phyloP scores from a whole-genome alignment of 1,284 basidiomycete genomes.

The Porogramme epimiltina region DNA sequence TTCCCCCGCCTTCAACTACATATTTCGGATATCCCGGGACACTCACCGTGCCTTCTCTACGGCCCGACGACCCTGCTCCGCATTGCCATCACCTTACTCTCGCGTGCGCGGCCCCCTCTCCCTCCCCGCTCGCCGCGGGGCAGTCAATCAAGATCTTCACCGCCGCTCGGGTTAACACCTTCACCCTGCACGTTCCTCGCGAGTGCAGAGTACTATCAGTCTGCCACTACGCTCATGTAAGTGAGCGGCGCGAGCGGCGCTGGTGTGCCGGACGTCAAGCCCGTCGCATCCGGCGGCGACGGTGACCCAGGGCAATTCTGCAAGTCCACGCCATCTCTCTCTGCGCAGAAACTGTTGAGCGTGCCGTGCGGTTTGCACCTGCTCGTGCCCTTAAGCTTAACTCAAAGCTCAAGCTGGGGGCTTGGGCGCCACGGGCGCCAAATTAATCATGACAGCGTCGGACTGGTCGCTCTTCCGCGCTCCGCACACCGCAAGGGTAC shows the following conservation, averaged over 20 bases:
- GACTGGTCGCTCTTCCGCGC: neutral
- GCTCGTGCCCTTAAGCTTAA: too few species aligned
- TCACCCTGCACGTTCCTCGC: slow-evolving; percentile 60
- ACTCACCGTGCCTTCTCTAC: neutral
- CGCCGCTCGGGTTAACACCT: slow-evolving; percentile 43
- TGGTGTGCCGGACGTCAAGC: slow-evolving; percentile 53
- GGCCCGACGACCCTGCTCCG: neutral
- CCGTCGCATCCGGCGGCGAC: slow-evolving; percentile 63
- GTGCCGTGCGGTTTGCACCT: too few species aligned
- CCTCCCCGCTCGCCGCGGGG: slow-evolving; percentile 30
- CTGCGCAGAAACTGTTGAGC: too few species aligned
- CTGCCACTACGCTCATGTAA: slow-evolving; percentile 51
- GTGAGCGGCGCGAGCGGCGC: slow-evolving; percentile 55
- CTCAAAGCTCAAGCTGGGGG: too few species aligned
- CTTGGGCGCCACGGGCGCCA: neutral
- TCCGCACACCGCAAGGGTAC: slow-evolving; percentile 31
- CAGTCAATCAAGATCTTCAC: slow-evolving; percentile 42
- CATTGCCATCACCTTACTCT: neutral
- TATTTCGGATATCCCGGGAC: neutral
- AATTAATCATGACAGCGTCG: too few species aligned
- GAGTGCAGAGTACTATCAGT: slow-evolving; percentile 53
- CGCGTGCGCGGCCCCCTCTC: slow-evolving; percentile 9
- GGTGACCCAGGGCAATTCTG: slow-evolving; percentile 51
- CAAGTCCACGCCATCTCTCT: too few species aligned
- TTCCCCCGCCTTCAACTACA: too few species aligned